Evolutionary conservation across 345 rosid species (phyloP), one percentile per base, ranked within the genome.

Genomic region (Combretum micranthum): DNA sequence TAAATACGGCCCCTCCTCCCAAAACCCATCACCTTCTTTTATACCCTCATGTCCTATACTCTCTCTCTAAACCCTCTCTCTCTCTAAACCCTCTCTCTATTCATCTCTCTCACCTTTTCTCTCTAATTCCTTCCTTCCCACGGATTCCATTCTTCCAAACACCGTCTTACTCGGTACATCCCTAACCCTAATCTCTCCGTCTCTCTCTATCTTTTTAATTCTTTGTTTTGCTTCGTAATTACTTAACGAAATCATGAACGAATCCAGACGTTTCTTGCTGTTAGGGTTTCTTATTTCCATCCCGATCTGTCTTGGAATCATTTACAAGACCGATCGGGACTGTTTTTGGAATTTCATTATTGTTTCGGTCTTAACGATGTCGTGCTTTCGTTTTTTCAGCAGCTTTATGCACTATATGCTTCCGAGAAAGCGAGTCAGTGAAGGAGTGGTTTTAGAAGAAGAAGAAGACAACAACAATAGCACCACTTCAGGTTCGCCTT

Each of bases 371-470:
- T 48, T 72, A 62, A 69, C 68, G 23, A 55, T 77, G 76, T 80
- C 68, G 7, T 56, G 71, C 66, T 77, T 68, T 76, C 64, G 65
- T 55, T 53, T 79, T 62, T 72, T 82, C 57, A 75, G 74, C 79
- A 82, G 86, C 63, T 71, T 82, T 42, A 75, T 75, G 65, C 83
- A 77, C 92, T 87, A 77, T 85, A 93, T 93, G 97, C 99, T 89
- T 89, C 96, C 89, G 72, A 73, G 71, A 68, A 93, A 85, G 89
- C 83, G 97, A 85, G 74, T 81, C 52, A 69, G 58, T 68, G 83
- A 74, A 77, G 88, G 70, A 59, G 73, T 50, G 57, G 75, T 70
- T 68, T 63, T 79, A 62, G 80, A 73, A 55, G 74, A 61, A 65
- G 84, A 73, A 62, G 75, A 61, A 65, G 84, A 73, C 60, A 74